Evolutionary conservation across 163 green algal genomes (phyloP).

Genomic region (Prototheca cutis): DNA sequence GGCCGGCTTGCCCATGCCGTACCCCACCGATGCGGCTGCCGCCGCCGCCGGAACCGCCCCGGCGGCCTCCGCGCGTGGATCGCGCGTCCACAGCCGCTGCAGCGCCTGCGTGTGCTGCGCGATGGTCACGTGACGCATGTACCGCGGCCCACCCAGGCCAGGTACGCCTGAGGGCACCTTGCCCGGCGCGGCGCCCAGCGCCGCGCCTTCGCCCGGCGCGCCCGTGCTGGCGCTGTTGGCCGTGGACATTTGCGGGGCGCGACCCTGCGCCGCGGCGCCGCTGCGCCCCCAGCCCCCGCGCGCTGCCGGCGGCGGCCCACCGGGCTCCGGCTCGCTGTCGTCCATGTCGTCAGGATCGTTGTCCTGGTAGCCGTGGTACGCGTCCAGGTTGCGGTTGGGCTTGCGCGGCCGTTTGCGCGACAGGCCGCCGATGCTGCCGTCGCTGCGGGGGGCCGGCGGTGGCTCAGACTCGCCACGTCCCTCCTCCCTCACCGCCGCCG

Average conservation of each 20-base stretch:
- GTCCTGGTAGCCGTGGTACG: conserved; percentile 1
- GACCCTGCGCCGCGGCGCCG: background rate
- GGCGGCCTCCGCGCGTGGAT: too few species aligned
- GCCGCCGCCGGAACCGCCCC: too few species aligned
- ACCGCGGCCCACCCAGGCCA: background rate
- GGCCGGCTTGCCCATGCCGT: too few species aligned
- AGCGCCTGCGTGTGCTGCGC: background rate
- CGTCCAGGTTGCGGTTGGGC: background rate
- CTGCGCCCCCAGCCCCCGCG: background rate
- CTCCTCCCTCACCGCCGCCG: background rate
- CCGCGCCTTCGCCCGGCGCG: background rate
- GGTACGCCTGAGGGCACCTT: background rate
- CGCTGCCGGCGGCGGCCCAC: too few species aligned
- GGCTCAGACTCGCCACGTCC: background rate
- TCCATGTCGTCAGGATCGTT: conserved; percentile 3
- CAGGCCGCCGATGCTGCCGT: background rate
- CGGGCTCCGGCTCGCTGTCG: conserved; percentile 1
- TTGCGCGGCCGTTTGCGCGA: conserved; percentile 8
- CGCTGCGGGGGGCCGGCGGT: background rate
- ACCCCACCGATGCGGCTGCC: too few species aligned
- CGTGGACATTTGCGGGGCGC: background rate
- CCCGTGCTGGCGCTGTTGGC: conserved; percentile 1
- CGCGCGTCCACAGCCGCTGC: too few species aligned
- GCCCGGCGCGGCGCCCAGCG: background rate
- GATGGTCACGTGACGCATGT: background rate